Evolutionary conservation across 2,329 filamentous ascomycete species (phyloP), one percentile per base, ranked within the genome.

Genomic region (Botrytis hyacinthi): DNA sequence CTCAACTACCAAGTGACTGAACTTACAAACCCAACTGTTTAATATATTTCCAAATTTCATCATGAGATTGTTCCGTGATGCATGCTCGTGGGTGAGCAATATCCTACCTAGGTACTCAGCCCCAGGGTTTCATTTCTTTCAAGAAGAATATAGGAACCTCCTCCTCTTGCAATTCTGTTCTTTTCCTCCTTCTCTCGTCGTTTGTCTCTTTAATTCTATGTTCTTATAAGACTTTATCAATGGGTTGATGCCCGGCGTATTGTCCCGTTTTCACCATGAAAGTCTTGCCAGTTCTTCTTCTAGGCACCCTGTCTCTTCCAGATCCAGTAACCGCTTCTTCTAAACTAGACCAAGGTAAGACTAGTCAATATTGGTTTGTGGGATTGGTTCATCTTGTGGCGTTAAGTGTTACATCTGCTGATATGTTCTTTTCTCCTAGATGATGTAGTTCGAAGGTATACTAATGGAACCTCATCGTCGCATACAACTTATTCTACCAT

Each of bases 181-280:
- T 72, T 61, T 73, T 44, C 59, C 65, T 57, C 35, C 48, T 35
- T 37, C 54, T 71, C 60, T 71, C 70, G 68, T 69, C 71, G 20
- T 73, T 61, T 69, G 35, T 60, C 22, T 48, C 44, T 68, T 73
- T 61, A 32, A 51, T 69, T 54, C 42, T 69, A 73, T 61, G 54
- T 69, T 35, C 59, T 51, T 46, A n/a, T 60, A 46, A 73, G 29
- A 69, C 18, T 60, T 61, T 14, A 18, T 69, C 48, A 40, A 37
- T 60, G 44, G 62, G 26, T 48, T 69, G 71, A 69, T 72, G 29
- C 62, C 71, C 51, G 26, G 51, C 44, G n/a, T 73, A 57, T 72
- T 51, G 40, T 51, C 29, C 48, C 46, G 59, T 73, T 68, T 73
- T 74, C 75, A 77, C 71, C 57, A 78, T 78, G 77, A 74, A 75